Conservation (phyloP, 306 rosid genomes). For the Quercus glauca region DNA sequence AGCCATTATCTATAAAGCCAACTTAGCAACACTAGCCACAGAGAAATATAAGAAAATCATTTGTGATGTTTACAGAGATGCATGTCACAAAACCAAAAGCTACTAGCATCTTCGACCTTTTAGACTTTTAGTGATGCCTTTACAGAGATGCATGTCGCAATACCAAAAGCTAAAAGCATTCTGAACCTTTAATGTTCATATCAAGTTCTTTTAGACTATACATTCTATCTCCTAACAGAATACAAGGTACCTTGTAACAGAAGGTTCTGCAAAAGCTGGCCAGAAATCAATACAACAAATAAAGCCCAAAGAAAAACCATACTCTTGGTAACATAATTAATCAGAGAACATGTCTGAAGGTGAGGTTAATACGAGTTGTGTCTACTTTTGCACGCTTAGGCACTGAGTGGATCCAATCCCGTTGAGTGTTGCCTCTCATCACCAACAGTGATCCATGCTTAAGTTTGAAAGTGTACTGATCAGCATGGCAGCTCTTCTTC, state of each 20-base stretch:
- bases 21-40: neutral
- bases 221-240: slow-evolving; percentile 8
- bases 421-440: slow-evolving; percentile 87
- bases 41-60: neutral
- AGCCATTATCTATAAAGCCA: neutral
- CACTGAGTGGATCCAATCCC: slow-evolving; percentile 93
- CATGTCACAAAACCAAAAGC: neutral
- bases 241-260: slow-evolving; percentile 1
- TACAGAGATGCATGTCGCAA: neutral
- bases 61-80: neutral
- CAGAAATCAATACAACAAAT: neutral
- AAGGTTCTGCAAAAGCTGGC: neutral
- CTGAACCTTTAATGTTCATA: slow-evolving; percentile 8
- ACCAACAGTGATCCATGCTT: slow-evolving; percentile 88
- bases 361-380: slow-evolving; percentile 82
- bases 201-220: neutral
- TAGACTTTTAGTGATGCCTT: no score
- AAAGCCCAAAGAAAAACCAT: neutral
- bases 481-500: slow-evolving; percentile 45
- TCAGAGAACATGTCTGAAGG: slow-evolving; percentile 72
- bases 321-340: neutral
- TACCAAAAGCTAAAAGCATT: neutral
- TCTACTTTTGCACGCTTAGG: slow-evolving; percentile 81
- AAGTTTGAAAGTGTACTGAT: slow-evolving; percentile 63
- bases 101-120: neutral